These are phyloP conservation scores for Eruca vesicaria DNA, from an alignment of 441 rosid genomes.

Conservation along the genomic window DNA sequence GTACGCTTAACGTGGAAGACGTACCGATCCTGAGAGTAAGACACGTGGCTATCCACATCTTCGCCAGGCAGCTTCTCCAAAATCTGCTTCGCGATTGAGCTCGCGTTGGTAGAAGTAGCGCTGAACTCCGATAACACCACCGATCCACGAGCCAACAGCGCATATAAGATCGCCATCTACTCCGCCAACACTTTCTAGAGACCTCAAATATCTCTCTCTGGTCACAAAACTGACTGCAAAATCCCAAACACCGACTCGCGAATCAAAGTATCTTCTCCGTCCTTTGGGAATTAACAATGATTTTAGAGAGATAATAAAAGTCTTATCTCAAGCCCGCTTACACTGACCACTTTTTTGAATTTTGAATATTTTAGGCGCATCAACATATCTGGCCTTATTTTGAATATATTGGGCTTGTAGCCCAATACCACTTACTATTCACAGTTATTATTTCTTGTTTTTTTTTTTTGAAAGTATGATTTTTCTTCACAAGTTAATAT, in stretches of 20 bases:
- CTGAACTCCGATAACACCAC: slow-evolving; percentile 87
- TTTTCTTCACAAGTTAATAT: no score
- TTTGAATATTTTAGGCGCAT: slow-evolving; percentile 15
- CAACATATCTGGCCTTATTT: background rate
- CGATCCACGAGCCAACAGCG: slow-evolving; percentile 84
- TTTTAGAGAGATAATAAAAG: background rate
- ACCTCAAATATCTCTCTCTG: background rate
- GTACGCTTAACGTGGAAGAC: slow-evolving; percentile 92
- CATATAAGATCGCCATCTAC: slow-evolving; percentile 80
- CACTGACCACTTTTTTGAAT: slow-evolving; percentile 4
- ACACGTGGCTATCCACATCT: slow-evolving; percentile 73
- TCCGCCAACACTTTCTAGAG: background rate
- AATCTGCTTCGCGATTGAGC: slow-evolving; percentile 75
- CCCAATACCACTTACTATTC: background rate
- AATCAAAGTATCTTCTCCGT: slow-evolving; percentile 7
- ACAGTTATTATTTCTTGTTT: no score
- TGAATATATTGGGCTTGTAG: background rate
- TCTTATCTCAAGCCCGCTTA: slow-evolving; percentile 19
- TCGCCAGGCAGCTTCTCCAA: slow-evolving; percentile 69
- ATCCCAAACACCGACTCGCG: slow-evolving; percentile 4
- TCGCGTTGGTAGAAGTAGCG: slow-evolving; percentile 80
- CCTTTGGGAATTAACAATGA: background rate
- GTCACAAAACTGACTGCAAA: background rate
- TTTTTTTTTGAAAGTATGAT: no score
- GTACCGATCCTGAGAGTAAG: slow-evolving; percentile 89